Evolutionary conservation across 192 early-diverging fungal genomes (phyloP), one percentile per base, ranked within the genome.

Genomic region (Umbelopsis sp.): DNA sequence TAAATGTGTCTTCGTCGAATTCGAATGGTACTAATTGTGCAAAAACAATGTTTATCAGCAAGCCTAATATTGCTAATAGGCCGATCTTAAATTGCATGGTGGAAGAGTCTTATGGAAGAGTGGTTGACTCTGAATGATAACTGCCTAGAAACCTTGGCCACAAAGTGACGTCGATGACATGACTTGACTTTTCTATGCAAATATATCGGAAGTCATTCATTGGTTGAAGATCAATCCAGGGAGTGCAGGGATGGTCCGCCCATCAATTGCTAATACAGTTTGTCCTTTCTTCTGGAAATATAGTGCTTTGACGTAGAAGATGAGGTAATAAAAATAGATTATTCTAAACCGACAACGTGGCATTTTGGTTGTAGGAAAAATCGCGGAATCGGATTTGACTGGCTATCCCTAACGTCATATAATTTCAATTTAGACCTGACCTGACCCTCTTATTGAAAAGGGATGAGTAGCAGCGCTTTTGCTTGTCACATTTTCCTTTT

Each of bases 401-500:
- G 56, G 17, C 56, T 29, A 62, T 31, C 12, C n/a, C 11, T 16
- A 34, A 16, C 0, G 14, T 62, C 26, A n/a, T 34, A 10, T 29
- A 29, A 62, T 62, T 62, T 62, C 26, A 74, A 68, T 36, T 31
- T 21, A 69, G 31, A 65, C 45, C 12, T 67, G 66, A 73, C 22
- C 38, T 65, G 47, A 54, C 41, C 65, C 65, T 67, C 65, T 20
- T 22, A 67, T 43, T 45, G 6, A 12, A 53, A 70, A 53, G 49
- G 68, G 68, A 50, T 44, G 32, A 53, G 49, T 54, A 32, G 47
- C 32, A 70, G 68, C 49, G 22, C 44, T 71, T 62, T 71, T 6
- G 8, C 26, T 65, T 59, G 24, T 59, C 25, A 8, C 47, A 45
- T 21, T 72, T 65, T 54, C 26, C 29, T 53, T 53, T 52, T 71